Evolutionary conservation across 495 filamentous ascomycete species (phyloP).

Genomic region (Achaetomiella virescens): DNA sequence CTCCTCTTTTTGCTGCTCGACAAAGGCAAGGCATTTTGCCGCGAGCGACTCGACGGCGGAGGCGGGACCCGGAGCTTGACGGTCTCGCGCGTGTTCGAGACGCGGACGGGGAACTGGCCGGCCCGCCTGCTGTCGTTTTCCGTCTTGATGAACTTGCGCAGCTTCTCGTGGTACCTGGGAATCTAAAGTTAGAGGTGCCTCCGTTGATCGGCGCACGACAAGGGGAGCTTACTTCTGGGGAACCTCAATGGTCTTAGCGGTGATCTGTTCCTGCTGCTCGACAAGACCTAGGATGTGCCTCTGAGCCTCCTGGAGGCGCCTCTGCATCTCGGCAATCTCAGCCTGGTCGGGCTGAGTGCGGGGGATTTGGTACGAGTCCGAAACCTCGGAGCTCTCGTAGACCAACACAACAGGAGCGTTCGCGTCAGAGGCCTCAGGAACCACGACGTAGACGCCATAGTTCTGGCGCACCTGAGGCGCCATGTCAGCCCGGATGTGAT

Average conservation of each 20-base stretch:
- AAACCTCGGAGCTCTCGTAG: constrained; percentile 63
- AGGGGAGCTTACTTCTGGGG: constrained; percentile 56
- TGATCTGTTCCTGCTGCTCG: constrained; percentile 63
- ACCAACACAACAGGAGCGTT: constrained; percentile 70
- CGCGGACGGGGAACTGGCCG: constrained; percentile 66
- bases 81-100: constrained; percentile 48
- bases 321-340: constrained; percentile 38
- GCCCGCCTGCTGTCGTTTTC: constrained; percentile 62
- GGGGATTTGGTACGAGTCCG: constrained; percentile 61
- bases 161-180: constrained; percentile 58
- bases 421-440: constrained; percentile 57
- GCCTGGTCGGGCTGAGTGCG: constrained; percentile 40
- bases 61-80: constrained; percentile 73
- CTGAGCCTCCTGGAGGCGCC: constrained; percentile 64
- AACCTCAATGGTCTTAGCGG: constrained; percentile 57
- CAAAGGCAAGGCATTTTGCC: constrained; percentile 64
- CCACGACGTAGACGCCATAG: constrained; percentile 71
- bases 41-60: constrained; percentile 62
- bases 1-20: constrained; percentile 77
- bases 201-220: background rate
- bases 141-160: constrained; percentile 66
- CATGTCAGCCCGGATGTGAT: constrained; percentile 62
- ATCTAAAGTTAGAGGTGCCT: constrained; percentile 6
- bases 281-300: constrained; percentile 64
- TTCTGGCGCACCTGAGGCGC: constrained; percentile 59